These are phyloP conservation scores for Pseudocercospora ulei DNA, from an alignment of 2,329 filamentous ascomycete species.

Conservation along the genomic window DNA sequence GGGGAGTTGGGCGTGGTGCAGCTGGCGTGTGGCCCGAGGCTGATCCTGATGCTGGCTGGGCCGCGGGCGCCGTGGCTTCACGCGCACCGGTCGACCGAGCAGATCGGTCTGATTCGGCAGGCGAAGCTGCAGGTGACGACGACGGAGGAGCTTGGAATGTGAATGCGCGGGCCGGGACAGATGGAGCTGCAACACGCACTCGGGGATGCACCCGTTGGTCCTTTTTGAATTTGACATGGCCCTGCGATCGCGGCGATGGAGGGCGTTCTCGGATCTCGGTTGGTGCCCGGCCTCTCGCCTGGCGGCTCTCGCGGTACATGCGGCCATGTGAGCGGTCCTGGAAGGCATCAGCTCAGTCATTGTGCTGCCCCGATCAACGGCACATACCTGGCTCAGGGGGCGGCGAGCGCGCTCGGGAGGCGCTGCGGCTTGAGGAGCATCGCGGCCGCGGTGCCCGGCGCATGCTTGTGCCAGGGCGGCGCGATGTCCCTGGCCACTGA, in stretches of 20 bases:
- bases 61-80: too few species aligned
- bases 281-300: neutral
- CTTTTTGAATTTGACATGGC: constrained; percentile 3
- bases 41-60: too few species aligned
- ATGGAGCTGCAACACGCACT: constrained; percentile 1
- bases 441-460: neutral
- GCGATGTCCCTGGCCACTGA: constrained; percentile 22
- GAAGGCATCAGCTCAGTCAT: neutral
- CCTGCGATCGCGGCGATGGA: constrained; percentile 7
- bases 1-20: too few species aligned
- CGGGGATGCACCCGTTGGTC: constrained; percentile 4
- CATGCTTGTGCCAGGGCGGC: constrained; percentile 3
- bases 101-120: too few species aligned
- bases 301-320: constrained; percentile 1
- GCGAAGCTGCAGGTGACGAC: neutral
- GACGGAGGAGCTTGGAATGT: neutral
- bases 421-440: neutral
- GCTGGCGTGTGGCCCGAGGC: too few species aligned
- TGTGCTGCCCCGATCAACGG: neutral
- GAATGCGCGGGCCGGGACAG: neutral
- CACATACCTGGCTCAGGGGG: constrained; percentile 1
- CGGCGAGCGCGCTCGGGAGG: neutral
- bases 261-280: constrained; percentile 4
- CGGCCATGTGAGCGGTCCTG: constrained; percentile 2
- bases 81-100: too few species aligned